These are phyloP conservation scores for Dryadomyces quercus-mongolicae DNA, from an alignment of 2,329 filamentous ascomycete genomes.

Conservation along the genomic window DNA sequence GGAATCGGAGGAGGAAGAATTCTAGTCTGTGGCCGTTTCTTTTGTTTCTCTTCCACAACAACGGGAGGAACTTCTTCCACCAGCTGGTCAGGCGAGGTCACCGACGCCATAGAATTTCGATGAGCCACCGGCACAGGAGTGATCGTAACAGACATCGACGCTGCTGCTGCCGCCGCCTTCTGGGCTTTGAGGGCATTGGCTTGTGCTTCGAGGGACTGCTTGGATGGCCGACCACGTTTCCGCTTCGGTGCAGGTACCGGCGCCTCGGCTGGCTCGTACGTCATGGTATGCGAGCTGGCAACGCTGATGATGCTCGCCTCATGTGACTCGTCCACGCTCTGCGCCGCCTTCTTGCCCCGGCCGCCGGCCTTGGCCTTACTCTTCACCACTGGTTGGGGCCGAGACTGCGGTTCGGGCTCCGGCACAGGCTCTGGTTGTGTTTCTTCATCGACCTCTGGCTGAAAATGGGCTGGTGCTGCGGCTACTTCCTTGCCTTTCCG, in stretches of 20 bases:
- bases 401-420: constrained; percentile 2
- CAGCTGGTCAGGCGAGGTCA: not conserved
- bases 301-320: constrained; percentile 14
- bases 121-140: not conserved
- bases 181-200: not conserved
- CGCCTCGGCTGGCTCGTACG: constrained; percentile 10
- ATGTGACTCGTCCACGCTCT: constrained; percentile 10
- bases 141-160: not conserved
- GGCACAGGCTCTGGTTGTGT: not conserved
- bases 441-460: constrained; percentile 1
- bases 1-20: not conserved
- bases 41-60: not conserved
- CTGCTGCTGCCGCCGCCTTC: not conserved
- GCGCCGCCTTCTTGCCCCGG: constrained; percentile 3
- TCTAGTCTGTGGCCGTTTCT: not conserved
- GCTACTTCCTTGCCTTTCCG: constrained; percentile 29
- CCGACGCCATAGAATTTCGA: not conserved
- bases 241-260: constrained; percentile 14
- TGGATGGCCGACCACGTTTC: constrained; percentile 20
- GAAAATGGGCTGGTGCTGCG: too few species aligned
- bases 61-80: not conserved
- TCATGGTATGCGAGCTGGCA: constrained; percentile 14
- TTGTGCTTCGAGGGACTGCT: constrained; percentile 15
- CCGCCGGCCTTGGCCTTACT: constrained; percentile 3
- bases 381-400: too few species aligned